A percentile compares a stretch with the other conserved stretches of the same genome.
These are phyloP conservation scores for Senna siamea DNA, from an alignment of 306 rosid species.

Conservation along the genomic window DNA sequence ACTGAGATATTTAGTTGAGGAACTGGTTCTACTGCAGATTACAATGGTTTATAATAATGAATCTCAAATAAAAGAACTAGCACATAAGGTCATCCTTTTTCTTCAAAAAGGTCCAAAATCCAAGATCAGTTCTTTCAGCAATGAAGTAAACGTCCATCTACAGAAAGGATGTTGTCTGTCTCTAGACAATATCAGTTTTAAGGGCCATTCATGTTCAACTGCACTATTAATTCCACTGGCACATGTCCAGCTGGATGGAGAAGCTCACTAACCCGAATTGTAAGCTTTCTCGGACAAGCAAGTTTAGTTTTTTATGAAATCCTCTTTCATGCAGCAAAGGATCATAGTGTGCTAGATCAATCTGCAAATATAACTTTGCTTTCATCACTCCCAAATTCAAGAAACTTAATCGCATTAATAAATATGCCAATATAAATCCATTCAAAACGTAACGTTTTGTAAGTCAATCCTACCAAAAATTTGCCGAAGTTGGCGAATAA, in stretches of 20 bases:
- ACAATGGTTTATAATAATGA: constrained; percentile 28
- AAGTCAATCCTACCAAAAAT: constrained; percentile 21
- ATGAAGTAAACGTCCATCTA: constrained; percentile 13
- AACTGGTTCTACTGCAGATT: constrained; percentile 12
- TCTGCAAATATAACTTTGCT: constrained; percentile 54
- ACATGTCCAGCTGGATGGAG: constrained; percentile 38
- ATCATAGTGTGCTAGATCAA: constrained; percentile 61
- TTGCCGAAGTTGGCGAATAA: constrained; percentile 14
- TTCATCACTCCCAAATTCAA: constrained; percentile 35
- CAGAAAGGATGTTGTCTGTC: neutral
- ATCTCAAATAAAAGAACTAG: constrained; percentile 26
- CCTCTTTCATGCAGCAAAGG: constrained; percentile 83
- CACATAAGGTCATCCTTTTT: constrained; percentile 15
- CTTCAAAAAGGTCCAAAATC: constrained; percentile 16
- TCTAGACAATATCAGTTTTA: constrained; percentile 18
- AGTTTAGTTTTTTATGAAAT: constrained; percentile 69
- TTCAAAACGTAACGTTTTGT: constrained; percentile 23
- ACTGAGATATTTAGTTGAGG: constrained; percentile 26
- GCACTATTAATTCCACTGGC: constrained; percentile 24
- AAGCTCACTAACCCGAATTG: constrained; percentile 57
- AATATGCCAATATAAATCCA: constrained; percentile 29
- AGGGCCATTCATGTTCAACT: constrained; percentile 30
- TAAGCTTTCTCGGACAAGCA: constrained; percentile 70
- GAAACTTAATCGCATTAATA: constrained; percentile 16
- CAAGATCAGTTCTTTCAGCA: constrained; percentile 30